These are phyloP conservation scores for Chionographis japonica DNA, from an alignment of 106 monocot species.

Conservation along the genomic window DNA sequence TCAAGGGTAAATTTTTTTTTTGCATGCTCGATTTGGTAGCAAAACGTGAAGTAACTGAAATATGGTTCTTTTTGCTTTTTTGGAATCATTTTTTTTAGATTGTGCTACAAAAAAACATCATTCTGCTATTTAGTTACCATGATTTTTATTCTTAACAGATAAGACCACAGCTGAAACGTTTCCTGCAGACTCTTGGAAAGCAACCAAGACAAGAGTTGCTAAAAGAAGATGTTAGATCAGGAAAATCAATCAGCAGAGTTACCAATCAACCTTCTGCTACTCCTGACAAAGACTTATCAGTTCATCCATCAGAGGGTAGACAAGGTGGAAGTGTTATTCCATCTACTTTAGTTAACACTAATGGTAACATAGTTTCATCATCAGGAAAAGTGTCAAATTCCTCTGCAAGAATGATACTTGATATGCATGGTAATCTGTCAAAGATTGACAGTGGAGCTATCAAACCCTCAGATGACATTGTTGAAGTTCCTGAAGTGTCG, in stretches of 20 bases:
- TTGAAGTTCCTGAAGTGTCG: conserved; percentile 27
- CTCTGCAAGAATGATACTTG: conserved; percentile 14
- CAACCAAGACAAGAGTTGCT: conserved; percentile 47
- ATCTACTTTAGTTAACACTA: conserved; percentile 16
- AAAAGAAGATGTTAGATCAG: conserved; percentile 74
- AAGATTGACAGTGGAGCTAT: conserved; percentile 24
- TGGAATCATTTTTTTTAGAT: neutral
- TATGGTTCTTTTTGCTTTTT: neutral
- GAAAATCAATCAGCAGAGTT: conserved; percentile 45
- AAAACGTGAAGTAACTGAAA: neutral
- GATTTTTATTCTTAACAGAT: conserved; percentile 27
- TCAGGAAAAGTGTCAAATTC: conserved; percentile 26
- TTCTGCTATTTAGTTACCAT: neutral
- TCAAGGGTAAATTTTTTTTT: neutral
- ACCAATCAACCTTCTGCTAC: conserved; percentile 33
- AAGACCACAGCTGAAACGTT: conserved; percentile 57
- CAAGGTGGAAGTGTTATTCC: conserved; percentile 13
- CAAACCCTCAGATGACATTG: conserved; percentile 21
- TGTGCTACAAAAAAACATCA: neutral
- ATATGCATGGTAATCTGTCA: conserved; percentile 20
- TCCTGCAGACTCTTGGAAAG: conserved; percentile 44
- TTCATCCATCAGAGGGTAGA: conserved; percentile 38
- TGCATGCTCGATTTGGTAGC: neutral
- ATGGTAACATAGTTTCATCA: conserved; percentile 26
- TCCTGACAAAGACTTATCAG: conserved; percentile 29